Conservation (phyloP, 1,284 basidiomycete species). For the Papiliotrema terrestris region DNA sequence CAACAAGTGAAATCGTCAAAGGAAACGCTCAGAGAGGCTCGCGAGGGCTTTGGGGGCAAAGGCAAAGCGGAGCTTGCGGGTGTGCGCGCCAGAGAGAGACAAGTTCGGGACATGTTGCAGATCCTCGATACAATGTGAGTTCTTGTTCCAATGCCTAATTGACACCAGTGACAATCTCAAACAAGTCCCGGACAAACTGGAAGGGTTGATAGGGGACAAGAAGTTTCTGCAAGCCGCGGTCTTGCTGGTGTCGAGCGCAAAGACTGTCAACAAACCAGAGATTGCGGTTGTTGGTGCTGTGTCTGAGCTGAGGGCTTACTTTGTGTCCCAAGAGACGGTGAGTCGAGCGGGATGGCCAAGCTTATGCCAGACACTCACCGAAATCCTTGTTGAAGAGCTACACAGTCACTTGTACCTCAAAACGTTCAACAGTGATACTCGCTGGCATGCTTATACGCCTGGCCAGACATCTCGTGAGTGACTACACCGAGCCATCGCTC, state of each 20-base stretch:
- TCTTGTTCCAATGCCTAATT: background rate
- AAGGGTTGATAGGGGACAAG: slow-evolving; percentile 94
- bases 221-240: slow-evolving; percentile 84
- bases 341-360: slow-evolving; percentile 35
- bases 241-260: slow-evolving; percentile 81
- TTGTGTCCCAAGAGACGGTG: slow-evolving; percentile 81
- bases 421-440: slow-evolving; percentile 88
- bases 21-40: slow-evolving; percentile 62
- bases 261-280: slow-evolving; percentile 85
- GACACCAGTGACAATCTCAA: slow-evolving; percentile 76
- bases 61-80: slow-evolving; percentile 72
- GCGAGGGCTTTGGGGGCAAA: slow-evolving; percentile 44
- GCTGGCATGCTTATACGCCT: slow-evolving; percentile 81
- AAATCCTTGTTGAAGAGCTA: slow-evolving; percentile 92
- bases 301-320: slow-evolving; percentile 80
- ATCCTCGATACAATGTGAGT: slow-evolving; percentile 85
- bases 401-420: slow-evolving; percentile 98
- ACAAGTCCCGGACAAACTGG: slow-evolving; percentile 84
- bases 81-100: slow-evolving; percentile 75
- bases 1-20: slow-evolving; percentile 69
- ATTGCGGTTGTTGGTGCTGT: slow-evolving; percentile 93
- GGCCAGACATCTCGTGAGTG: slow-evolving; percentile 45
- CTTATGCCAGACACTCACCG: slow-evolving; percentile 66
- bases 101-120: slow-evolving; percentile 83
- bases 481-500: slow-evolving; percentile 55